phyloP scores from a whole-genome alignment of 2,329 filamentous ascomycete genomes.

The Chrysosphaeria jannelii region DNA sequence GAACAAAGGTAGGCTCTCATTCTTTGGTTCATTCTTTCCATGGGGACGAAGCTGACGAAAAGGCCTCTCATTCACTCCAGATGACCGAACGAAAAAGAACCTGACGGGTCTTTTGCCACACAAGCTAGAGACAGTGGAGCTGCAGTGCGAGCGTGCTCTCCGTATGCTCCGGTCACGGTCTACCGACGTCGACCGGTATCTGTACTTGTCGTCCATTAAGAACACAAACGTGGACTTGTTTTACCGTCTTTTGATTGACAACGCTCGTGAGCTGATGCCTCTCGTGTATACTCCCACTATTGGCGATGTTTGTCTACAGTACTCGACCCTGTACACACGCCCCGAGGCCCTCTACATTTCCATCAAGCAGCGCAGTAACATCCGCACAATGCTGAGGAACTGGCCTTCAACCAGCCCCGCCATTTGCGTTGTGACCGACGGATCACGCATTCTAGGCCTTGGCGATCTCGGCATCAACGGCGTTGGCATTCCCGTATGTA shows the following conservation, averaged over 20 bases:
- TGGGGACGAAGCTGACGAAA: too few relatives aligned
- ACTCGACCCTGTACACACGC: conserved; percentile 83
- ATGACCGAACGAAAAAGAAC: conserved; percentile 31
- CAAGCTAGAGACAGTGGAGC: conserved; percentile 27
- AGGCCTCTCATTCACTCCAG: conserved; percentile 34
- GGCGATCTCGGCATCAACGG: conserved; percentile 91
- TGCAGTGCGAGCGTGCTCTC: conserved; percentile 34
- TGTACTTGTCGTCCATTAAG: conserved; percentile 51
- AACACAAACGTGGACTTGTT: conserved; percentile 53
- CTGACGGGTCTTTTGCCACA: conserved; percentile 34
- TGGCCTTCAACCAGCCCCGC: conserved; percentile 77
- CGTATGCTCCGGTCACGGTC: conserved; percentile 40
- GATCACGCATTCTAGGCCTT: conserved; percentile 71
- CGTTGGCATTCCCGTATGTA: conserved; percentile 90
- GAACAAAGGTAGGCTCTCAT: conserved; percentile 27
- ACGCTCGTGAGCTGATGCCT: conserved; percentile 50
- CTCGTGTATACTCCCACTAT: conserved; percentile 75
- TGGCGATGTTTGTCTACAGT: conserved; percentile 85
- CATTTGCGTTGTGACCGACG: conserved; percentile 91
- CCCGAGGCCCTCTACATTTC: conserved; percentile 92
- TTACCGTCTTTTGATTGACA: conserved; percentile 49
- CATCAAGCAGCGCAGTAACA: conserved; percentile 74
- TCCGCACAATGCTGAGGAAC: conserved; percentile 66
- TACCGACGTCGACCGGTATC: conserved; percentile 52
- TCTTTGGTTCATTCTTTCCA: conserved; percentile 1